Evolutionary conservation across 1,139 yeast species (phyloP), one percentile per base, ranked within the genome.

Genomic region (Hyphopichia khmerensis): DNA sequence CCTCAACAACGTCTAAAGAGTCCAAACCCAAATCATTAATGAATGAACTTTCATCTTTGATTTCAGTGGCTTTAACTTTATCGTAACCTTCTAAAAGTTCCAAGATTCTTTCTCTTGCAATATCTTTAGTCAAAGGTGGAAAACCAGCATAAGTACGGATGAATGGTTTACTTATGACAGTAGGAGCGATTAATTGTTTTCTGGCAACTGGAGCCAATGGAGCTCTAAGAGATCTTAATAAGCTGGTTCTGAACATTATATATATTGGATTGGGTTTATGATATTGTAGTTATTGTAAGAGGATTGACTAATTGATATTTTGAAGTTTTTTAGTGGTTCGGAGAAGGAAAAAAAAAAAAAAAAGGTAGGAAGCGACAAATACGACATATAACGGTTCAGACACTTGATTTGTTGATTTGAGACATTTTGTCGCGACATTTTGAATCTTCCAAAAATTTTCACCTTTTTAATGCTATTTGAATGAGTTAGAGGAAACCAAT

Each of bases 1-100:
- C 91, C 64, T 89, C 96, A 38, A 87, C 96, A 31, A 87, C 84
- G 59, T 89, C 96, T 59, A 89, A 79, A 27, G 93, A 84, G 68
- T 89, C 96, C 55, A 88, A 77, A 2, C 95, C 95, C 52, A 89
- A 76, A 60, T 89, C 96, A 51, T 79, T 82, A 36, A 81, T 69
- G 62, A 84, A 87, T 32, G 82, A 73, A 8, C 95, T 78, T 15
- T 69, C 67, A 43, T 80, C 79, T 18, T 78, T 69, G 53, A 88
- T 79, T 39, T 63, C 71, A 59, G 79, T 71, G 37, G 61, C 53
- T 17, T 24, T 7, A 27, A 85, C 80, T 67, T 87, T 88, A 62
- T 84, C 91, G 64, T 83, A 87, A 15, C 88, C 84, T 71, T 85
- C 88, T 64, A 88, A 79, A 52, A 89, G 79, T 58, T 85, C 90